Evolutionary conservation across 2,329 filamentous ascomycete genomes (phyloP).

Genomic region (Talaromyces sp.): DNA sequence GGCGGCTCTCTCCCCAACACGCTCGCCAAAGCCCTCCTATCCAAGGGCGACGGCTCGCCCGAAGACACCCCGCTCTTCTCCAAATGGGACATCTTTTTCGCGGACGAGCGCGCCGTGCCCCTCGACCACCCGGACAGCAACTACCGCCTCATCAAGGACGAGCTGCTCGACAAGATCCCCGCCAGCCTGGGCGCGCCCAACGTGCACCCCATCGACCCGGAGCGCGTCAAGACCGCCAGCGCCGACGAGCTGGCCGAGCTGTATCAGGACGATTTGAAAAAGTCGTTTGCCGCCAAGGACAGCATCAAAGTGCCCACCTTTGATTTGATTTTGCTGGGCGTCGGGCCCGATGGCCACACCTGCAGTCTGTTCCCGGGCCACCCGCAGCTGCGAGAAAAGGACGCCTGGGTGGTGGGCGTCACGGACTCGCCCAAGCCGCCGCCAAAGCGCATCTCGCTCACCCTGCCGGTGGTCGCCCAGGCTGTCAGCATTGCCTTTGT

Average conservation of each 20-base stretch:
- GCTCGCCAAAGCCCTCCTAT: slow-evolving; percentile 76
- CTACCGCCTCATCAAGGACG: slow-evolving; percentile 79
- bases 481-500: slow-evolving; percentile 85
- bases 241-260: slow-evolving; percentile 87
- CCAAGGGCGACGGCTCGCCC: slow-evolving; percentile 42
- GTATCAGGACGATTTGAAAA: slow-evolving; percentile 85
- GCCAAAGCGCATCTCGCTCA: slow-evolving; percentile 83
- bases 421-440: slow-evolving; percentile 94
- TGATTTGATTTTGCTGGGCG: slow-evolving; percentile 87
- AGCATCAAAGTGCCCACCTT: slow-evolving; percentile 93
- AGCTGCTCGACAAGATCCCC: slow-evolving; percentile 85
- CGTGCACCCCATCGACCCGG: slow-evolving; percentile 73
- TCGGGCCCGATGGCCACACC: slow-evolving; percentile 93
- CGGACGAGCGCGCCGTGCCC: slow-evolving; percentile 91
- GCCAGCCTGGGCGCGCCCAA: slow-evolving; percentile 58
- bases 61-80: slow-evolving; percentile 68
- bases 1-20: slow-evolving; percentile 88
- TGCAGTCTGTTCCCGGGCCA: slow-evolving; percentile 95
- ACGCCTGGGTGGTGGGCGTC: slow-evolving; percentile 89
- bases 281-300: slow-evolving; percentile 83
- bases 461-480: slow-evolving; percentile 83
- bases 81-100: slow-evolving; percentile 98
- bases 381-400: slow-evolving; percentile 74
- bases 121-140: slow-evolving; percentile 92
- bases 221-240: slow-evolving; percentile 67